Conservation (phyloP, 768 basidiomycete species). For the Exidia glandulosa region DNA sequence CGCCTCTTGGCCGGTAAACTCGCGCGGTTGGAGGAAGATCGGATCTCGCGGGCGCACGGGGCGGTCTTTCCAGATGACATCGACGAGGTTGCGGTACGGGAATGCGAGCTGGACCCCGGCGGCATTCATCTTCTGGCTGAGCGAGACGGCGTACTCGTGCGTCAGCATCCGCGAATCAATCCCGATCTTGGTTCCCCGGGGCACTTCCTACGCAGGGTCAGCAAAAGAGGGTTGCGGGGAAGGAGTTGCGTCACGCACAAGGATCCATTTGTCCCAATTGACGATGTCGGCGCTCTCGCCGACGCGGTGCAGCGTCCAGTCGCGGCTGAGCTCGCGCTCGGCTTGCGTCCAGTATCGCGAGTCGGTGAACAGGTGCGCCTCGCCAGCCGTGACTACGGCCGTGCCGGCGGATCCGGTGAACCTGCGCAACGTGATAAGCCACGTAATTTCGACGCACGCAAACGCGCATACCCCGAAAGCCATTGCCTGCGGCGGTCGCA, state of each 20-base stretch:
- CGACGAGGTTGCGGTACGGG: conserved; percentile 75
- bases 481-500: conserved; percentile 71
- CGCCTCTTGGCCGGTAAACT: conserved; percentile 62
- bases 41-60: conserved; percentile 55
- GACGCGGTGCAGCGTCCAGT: conserved; percentile 54
- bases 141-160: conserved; percentile 51
- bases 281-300: conserved; percentile 38
- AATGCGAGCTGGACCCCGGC: conserved; percentile 61
- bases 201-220: conserved; percentile 24
- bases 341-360: conserved; percentile 82
- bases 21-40: conserved; percentile 56
- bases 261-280: conserved; percentile 77
- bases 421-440: conserved; percentile 24
- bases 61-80: conserved; percentile 71
- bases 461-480: conserved; percentile 54
- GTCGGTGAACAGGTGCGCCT: conserved; percentile 69
- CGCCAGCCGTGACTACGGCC: conserved; percentile 53
- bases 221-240: not conserved
- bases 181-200: conserved; percentile 46
- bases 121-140: conserved; percentile 43
- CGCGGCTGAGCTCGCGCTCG: conserved; percentile 50
- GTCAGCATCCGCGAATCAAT: conserved; percentile 80
- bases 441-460: not conserved
- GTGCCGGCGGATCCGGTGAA: conserved; percentile 60
- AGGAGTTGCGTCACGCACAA: conserved; percentile 29